These are phyloP conservation scores for Grigorovia jiainica DNA, from an alignment of 805 yeast species.

Conservation along the genomic window DNA sequence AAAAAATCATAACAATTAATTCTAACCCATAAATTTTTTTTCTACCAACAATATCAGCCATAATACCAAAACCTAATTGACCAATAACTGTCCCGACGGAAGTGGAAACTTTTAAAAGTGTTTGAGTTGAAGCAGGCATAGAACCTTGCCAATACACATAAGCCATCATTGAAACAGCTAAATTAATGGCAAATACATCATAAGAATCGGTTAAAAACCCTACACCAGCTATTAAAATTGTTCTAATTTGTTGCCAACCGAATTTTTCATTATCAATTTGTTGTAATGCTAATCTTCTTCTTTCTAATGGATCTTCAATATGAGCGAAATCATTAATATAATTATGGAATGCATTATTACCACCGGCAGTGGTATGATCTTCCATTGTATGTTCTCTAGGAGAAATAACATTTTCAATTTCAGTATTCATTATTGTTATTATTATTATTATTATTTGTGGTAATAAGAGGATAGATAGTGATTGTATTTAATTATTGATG, in stretches of 20 bases:
- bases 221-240: slow-evolving; percentile 82
- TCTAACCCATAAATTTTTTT: slow-evolving; percentile 82
- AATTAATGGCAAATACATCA: slow-evolving; percentile 83
- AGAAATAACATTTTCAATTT: background rate
- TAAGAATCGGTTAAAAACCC: slow-evolving; percentile 91
- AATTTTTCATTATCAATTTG: slow-evolving; percentile 72
- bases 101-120: slow-evolving; percentile 77
- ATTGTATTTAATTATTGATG: too few species aligned
- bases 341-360: slow-evolving; percentile 82
- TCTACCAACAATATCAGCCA: slow-evolving; percentile 79
- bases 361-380: slow-evolving; percentile 46
- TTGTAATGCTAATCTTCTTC: slow-evolving; percentile 76
- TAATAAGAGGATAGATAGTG: background rate
- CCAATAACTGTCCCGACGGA: slow-evolving; percentile 93
- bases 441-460: too few species aligned
- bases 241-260: slow-evolving; percentile 76
- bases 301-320: slow-evolving; percentile 74
- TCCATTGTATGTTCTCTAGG: slow-evolving; percentile 10
- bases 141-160: slow-evolving; percentile 61
- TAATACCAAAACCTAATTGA: slow-evolving; percentile 73
- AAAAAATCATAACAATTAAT: slow-evolving; percentile 72
- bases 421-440: background rate
- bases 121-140: slow-evolving; percentile 63
- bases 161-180: slow-evolving; percentile 70
- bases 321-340: slow-evolving; percentile 71